phyloP scores from a whole-genome alignment of 2,329 filamentous ascomycete species.

The Ceratocystis diversiconidia region DNA sequence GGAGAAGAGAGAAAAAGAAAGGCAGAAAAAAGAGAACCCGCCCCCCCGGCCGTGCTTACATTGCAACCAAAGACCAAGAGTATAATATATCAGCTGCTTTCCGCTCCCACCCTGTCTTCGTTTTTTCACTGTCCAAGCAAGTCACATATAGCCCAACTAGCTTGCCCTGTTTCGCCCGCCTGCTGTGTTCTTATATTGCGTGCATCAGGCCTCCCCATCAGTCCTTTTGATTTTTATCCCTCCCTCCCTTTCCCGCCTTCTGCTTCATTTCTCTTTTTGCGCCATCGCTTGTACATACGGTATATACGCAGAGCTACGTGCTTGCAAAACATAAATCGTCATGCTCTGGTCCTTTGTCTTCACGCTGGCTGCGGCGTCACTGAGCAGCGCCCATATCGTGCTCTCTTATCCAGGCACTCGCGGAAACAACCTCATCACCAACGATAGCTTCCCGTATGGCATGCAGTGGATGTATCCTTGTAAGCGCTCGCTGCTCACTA shows the following conservation, averaged over 20 bases:
- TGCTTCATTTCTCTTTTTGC: too few relatives aligned
- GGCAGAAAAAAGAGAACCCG: not conserved
- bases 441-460: conserved; percentile 67
- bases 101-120: not conserved
- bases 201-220: not conserved
- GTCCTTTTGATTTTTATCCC: not conserved
- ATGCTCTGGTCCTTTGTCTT: conserved; percentile 36
- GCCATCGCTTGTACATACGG: too few relatives aligned
- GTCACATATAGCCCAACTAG: too few relatives aligned
- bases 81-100: not conserved
- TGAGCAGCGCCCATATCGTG: conserved; percentile 58
- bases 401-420: conserved; percentile 77
- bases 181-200: not conserved
- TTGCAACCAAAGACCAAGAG: not conserved
- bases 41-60: not conserved
- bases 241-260: too few relatives aligned
- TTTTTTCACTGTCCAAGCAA: not conserved
- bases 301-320: not conserved
- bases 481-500: conserved; percentile 33
- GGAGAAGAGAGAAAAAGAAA: not conserved
- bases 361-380: conserved; percentile 32
- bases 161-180: too few relatives aligned
- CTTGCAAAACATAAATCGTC: conserved; percentile 12
- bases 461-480: conserved; percentile 96
- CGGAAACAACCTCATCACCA: conserved; percentile 73